Conservation (phyloP, 139 green algal genomes). For the Micractinium sp. region DNA sequence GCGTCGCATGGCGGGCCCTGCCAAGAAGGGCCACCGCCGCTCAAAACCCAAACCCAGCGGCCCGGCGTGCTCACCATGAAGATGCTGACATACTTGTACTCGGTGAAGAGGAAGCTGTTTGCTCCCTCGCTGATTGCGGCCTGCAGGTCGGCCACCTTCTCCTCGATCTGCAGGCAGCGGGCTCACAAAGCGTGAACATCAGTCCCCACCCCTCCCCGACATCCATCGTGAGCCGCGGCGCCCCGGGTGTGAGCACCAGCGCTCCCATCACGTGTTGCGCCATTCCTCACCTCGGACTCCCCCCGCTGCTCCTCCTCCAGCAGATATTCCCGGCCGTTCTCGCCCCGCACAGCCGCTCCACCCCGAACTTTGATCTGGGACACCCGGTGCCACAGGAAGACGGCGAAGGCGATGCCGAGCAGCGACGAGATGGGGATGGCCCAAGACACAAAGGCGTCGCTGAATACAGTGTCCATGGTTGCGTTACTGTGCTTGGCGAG, state of each 20-base stretch:
- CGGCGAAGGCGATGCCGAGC: conserved; percentile 66
- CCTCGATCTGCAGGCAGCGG: conserved; percentile 71
- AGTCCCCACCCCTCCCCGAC: background rate
- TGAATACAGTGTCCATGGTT: background rate
- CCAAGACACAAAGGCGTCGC: background rate
- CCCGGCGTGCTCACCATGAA: conserved; percentile 78
- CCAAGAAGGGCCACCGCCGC: background rate
- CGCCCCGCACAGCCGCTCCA: conserved; percentile 42
- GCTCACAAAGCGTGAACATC: background rate
- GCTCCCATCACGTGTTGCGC: background rate
- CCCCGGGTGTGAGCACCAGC: too few relatives aligned
- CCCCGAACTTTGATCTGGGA: conserved; percentile 58
- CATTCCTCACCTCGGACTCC: conserved; percentile 58
- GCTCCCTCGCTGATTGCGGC: conserved; percentile 91
- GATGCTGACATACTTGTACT: conserved; percentile 94
- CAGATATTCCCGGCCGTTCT: conserved; percentile 82
- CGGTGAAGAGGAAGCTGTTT: conserved; percentile 92
- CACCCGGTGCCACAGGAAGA: conserved; percentile 77
- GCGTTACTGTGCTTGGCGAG: background rate
- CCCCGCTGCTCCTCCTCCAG: conserved; percentile 81
- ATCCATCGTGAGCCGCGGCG: too few relatives aligned
- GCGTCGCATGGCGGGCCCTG: background rate
- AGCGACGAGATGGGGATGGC: background rate
- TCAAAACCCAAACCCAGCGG: background rate
- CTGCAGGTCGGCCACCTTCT: conserved; percentile 90